Base-by-base conservation (phyloP, 225 moss, liverwort and hornwort genomes). In the Antitrichia curtipendula region DNA sequence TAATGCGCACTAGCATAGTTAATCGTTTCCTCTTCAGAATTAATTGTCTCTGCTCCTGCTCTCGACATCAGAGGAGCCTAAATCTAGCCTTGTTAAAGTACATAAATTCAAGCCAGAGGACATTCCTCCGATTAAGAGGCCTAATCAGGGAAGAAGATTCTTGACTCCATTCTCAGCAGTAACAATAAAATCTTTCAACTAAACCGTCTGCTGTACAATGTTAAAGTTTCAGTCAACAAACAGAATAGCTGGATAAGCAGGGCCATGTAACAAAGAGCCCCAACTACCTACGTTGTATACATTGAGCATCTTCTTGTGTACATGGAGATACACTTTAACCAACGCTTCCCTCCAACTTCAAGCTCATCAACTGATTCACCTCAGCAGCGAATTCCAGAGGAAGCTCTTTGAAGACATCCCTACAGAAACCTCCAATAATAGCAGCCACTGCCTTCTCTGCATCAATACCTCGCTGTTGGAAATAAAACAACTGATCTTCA, bases 291-390 rank as follows among this genome's bases (percentile, higher is more conserved):
- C 68, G 41, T 84, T 85, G 90, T 91, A 85, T 91, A 92, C 89
- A 91, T 70, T 58, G 9, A 45, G 80, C 82, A 74, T 78, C 58
- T 25, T 34, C 76, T 66, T 82, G 85, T 89, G 87, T 87, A 87
- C 70, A 80, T 25, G 43, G 31, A 36, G 28, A 61, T 13, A 13
- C 18, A 24, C n/a, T 74, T 93, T 91, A 96, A 85, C 96, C 96
- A 52, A 96, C 97, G 66, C 97, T 98, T 63, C 96, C 96, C 92
- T 98, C 98, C 88, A 98, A 91, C 91, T 98, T 98, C 92, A 98
- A 92, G 91, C 98, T 98, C 98, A 98, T 97, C 70, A 98, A 93
- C 91, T 98, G 98, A 82, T 95, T 98, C 78, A 98, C 98, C 91
- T 98, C 98, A 17, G 98, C 96, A 59, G 98, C 96, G 65, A 98